Evolutionary conservation across 2,329 filamentous ascomycete genomes (phyloP).

Genomic region (Aspergillus tanneri): DNA sequence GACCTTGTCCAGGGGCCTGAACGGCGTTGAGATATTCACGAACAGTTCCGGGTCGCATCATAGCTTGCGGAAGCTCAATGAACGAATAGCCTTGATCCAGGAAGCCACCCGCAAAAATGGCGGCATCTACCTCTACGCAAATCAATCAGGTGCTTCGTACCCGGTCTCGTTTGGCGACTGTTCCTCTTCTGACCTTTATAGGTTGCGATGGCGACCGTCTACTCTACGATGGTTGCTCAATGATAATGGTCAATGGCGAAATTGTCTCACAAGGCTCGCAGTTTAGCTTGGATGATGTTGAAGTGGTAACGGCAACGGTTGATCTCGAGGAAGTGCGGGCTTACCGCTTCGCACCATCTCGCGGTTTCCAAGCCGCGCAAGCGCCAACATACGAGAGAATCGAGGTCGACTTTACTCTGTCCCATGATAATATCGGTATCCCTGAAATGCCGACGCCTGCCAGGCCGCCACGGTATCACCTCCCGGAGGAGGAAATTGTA

Average conservation of each 20-base stretch:
- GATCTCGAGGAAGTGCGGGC: constrained; percentile 64
- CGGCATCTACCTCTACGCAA: constrained; percentile 59
- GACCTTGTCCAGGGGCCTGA: no score
- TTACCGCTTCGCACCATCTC: constrained; percentile 30
- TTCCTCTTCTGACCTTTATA: no score
- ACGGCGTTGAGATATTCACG: constrained; percentile 70
- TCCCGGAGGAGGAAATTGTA: constrained; percentile 68
- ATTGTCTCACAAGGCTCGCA: constrained; percentile 66
- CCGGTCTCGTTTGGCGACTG: no score
- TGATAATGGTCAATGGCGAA: constrained; percentile 63
- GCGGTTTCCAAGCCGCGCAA: constrained; percentile 37
- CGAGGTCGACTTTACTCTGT: constrained; percentile 49
- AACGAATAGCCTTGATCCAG: constrained; percentile 62
- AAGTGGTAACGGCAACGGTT: constrained; percentile 65
- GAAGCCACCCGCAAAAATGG: constrained; percentile 47
- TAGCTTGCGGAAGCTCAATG: constrained; percentile 65
- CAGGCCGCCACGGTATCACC: constrained; percentile 57
- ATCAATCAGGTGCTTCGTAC: no score
- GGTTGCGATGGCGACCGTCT: constrained; percentile 60
- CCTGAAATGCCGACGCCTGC: no score
- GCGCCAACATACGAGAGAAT: constrained; percentile 38
- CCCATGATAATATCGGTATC: no score
- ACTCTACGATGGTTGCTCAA: constrained; percentile 63
- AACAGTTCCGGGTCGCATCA: constrained; percentile 71
- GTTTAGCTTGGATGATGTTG: constrained; percentile 64